A percentile compares a stretch with the other conserved stretches of the same genome.
Conservation (phyloP, 108 stramenopile species). For the Discostella pseudostelligera region DNA sequence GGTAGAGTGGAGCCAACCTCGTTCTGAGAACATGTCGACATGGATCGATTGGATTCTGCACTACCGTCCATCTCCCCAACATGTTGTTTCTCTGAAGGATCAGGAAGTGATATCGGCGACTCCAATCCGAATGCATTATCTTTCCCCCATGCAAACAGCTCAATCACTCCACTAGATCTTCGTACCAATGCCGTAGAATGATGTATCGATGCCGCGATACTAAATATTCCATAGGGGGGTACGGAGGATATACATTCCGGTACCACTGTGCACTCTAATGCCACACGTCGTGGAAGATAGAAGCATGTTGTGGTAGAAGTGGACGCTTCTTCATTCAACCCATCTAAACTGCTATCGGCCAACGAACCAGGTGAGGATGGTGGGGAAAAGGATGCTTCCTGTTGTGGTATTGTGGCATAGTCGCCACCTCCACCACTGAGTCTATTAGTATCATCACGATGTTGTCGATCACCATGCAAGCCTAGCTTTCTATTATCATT, state of each 20-base stretch:
- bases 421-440: too few relatives aligned
- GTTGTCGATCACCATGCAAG: slow-evolving; percentile 44
- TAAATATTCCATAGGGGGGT: slow-evolving; percentile 71
- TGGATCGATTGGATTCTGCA: slow-evolving; percentile 12
- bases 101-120: slow-evolving; percentile 12
- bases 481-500: slow-evolving; percentile 80
- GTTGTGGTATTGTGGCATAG: too few relatives aligned
- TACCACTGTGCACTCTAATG: slow-evolving; percentile 66
- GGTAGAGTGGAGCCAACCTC: slow-evolving; percentile 10
- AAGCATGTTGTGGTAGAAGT: slow-evolving; percentile 27
- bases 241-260: slow-evolving; percentile 39
- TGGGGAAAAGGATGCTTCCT: too few relatives aligned
- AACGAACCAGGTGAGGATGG: slow-evolving; percentile 7
- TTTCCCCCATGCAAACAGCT: slow-evolving; percentile 83
- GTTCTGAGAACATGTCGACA: slow-evolving; percentile 1
- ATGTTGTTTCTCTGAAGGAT: not conserved
- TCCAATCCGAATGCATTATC: slow-evolving; percentile 52
- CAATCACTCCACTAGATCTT: slow-evolving; percentile 66
- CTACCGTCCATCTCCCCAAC: slow-evolving; percentile 29
- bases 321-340: not conserved
- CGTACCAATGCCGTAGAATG: slow-evolving; percentile 82
- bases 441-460: not conserved
- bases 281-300: slow-evolving; percentile 71
- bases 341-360: slow-evolving; percentile 15
- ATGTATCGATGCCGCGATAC: slow-evolving; percentile 66